Base-by-base conservation (phyloP, 225 moss, liverwort and hornwort genomes). In the Asterella californica region DNA sequence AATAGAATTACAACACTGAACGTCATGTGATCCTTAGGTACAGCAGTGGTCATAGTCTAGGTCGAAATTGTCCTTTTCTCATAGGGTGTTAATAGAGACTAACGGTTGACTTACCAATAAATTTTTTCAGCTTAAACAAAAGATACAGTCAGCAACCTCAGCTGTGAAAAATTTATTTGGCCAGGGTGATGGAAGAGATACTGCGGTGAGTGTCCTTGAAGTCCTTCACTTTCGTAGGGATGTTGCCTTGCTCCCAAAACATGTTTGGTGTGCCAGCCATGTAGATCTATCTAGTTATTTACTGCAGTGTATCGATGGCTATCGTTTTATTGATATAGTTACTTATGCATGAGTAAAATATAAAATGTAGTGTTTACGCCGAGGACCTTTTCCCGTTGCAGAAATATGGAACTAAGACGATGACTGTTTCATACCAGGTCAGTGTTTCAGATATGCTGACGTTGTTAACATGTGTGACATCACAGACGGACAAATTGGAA, bases 81-180 rank as follows among this genome's bases (percentile, higher is more conserved):
- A 42, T 2, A 42, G 42, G 7, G 42, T 42, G 42, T 52, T 17
- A 48, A 52, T 52, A 52, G 52, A 52, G 4, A 62, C 50, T 74
- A 53, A 52, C 9, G 9, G 17, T 50, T 25, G 76, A 36, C 38
- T 6, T 22, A 30, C 61, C 37, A 17, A 76, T 57, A 9, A 22
- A 32, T 62, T 52, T 55, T 47, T 69, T 82, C 94, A 95, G 95
- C 81, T 95, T 33, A 95, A 95, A 81, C 84, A 91, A 79, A 93
- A 93, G 72, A 84, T 95, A 73, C 85, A 90, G 74, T 86, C 70
- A 82, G 93, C 95, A 79, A 90, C 95, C 69, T 81, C 91, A 73
- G 95, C 93, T 47, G 88, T 95, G 29, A 95, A 90, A 81, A 91
- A 89, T 76, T 84, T 91, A 47, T 95, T 95, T 80, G 93, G 95